Evolutionary conservation across 1,139 yeast genomes (phyloP).

Genomic region (Candida albicans): DNA sequence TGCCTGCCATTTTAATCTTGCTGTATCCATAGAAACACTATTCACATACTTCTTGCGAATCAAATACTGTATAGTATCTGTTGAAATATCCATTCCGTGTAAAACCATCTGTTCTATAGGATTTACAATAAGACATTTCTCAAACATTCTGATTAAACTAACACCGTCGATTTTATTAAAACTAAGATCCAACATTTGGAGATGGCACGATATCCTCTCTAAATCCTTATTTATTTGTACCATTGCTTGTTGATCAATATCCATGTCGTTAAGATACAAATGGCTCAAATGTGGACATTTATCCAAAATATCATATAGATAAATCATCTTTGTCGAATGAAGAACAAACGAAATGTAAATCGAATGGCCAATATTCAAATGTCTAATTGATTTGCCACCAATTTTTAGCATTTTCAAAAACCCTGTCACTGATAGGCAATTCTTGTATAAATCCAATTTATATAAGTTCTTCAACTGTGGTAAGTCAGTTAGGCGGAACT

Average conservation of each 20-base stretch:
- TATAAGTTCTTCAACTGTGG: conserved; percentile 24
- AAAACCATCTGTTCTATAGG: conserved; percentile 25
- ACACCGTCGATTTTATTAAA: conserved; percentile 41
- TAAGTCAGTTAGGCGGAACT: conserved; percentile 26
- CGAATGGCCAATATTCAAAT: conserved; percentile 34
- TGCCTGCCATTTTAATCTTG: conserved; percentile 33
- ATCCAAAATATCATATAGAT: conserved; percentile 23
- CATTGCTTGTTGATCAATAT: conserved; percentile 39
- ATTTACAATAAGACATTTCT: conserved; percentile 10
- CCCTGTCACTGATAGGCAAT: conserved; percentile 34
- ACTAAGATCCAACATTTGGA: conserved; percentile 36
- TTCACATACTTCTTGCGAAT: conserved; percentile 21
- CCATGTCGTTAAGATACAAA: conserved; percentile 36
- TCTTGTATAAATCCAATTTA: conserved; percentile 36
- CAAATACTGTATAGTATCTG: conserved; percentile 29
- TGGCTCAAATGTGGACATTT: conserved; percentile 24
- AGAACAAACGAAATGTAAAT: conserved; percentile 24
- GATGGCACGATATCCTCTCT: conserved; percentile 10
- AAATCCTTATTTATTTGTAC: conserved; percentile 29
- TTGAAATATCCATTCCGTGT: conserved; percentile 38
- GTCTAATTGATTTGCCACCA: conserved; percentile 16
- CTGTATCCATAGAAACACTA: conserved; percentile 26
- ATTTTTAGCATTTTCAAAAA: conserved; percentile 29
- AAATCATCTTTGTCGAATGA: conserved; percentile 20
- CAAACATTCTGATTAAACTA: conserved; percentile 37